Base-by-base conservation (phyloP, 164 flowering plant species). In the Aristolochia californica region DNA sequence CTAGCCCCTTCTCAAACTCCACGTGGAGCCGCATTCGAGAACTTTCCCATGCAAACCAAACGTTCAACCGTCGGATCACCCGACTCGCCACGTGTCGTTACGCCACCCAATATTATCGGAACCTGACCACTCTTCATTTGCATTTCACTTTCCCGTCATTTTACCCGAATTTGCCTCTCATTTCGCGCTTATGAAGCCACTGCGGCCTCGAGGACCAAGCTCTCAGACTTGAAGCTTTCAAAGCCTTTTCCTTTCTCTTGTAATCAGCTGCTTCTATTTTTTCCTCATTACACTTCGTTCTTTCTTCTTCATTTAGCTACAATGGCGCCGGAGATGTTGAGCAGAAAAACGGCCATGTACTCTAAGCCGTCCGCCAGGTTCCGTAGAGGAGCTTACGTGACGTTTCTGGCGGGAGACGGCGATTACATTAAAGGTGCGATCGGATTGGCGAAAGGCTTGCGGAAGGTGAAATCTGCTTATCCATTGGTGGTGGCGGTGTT, bases 401-500 rank as follows among this genome's bases (percentile, higher is more conserved):
- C 70, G 9, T 66, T 66, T 47, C 23, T 66, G 43, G 70, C 70
- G 5, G 70, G 70, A 28, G 21, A 61, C 23, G 70, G 70, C 22
- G 70, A 66, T 52, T 66, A 66, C 34, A 45, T 66, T 2, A 66
- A 66, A 44, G 70, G 70, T 15, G 70, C 25, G 11, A 65, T 66
- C 13, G 70, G 70, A 5, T 22, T 66, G 10, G 70, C 58, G 8
- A 66, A 66, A n/a, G 70, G 70, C 11, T 20, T 66, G 12, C 52
- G 70, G 38, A 61, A 61, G 58, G 70, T 61, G 56, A 56, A 56
- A 48, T 44, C 49, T 3, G 55, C 60, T 3, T 66, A 66, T 49
- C 69, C 68, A 0, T 28, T 66, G 10, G 62, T 66, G 24, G 65
- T 66, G 45, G 70, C 70, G 51, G 61, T 66, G 17, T 57, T 66